Conservation (phyloP, 805 yeast genomes). For the Ogataea pini region DNA sequence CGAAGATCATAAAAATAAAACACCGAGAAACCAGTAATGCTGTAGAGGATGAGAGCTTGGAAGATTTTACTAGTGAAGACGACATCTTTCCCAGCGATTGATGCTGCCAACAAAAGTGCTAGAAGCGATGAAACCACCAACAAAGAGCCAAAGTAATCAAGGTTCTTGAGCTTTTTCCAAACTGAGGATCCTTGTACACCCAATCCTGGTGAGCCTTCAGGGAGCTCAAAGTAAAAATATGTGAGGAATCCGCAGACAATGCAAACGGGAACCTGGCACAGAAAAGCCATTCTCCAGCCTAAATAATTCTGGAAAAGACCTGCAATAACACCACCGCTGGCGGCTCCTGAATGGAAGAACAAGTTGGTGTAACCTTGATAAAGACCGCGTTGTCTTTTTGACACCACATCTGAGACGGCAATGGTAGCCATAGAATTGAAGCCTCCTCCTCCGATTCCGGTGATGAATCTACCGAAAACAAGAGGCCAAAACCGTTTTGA, state of each 20-base stretch:
- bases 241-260: slow-evolving; percentile 42
- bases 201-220: slow-evolving; percentile 49
- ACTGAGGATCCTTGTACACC: slow-evolving; percentile 48
- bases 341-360: slow-evolving; percentile 74
- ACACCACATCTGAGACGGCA: slow-evolving; percentile 72
- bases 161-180: slow-evolving; percentile 50
- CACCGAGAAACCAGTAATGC: slow-evolving; percentile 36
- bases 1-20: slow-evolving; percentile 55
- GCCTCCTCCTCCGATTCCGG: slow-evolving; percentile 91
- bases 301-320: slow-evolving; percentile 51
- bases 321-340: slow-evolving; percentile 66
- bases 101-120: slow-evolving; percentile 58
- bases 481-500: slow-evolving; percentile 43
- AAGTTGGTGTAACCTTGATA: slow-evolving; percentile 82
- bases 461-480: slow-evolving; percentile 61
- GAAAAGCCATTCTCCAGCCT: slow-evolving; percentile 69
- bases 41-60: slow-evolving; percentile 33
- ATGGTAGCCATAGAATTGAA: slow-evolving; percentile 73
- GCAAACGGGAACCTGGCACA: slow-evolving; percentile 53
- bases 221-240: slow-evolving; percentile 38
- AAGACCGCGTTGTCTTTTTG: slow-evolving; percentile 73
- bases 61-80: slow-evolving; percentile 45
- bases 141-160: slow-evolving; percentile 65
- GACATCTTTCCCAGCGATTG: slow-evolving; percentile 60
- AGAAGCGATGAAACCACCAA: slow-evolving; percentile 59